phyloP scores from a whole-genome alignment of 352 stramenopile genomes.

The Phytophthora melonis region DNA sequence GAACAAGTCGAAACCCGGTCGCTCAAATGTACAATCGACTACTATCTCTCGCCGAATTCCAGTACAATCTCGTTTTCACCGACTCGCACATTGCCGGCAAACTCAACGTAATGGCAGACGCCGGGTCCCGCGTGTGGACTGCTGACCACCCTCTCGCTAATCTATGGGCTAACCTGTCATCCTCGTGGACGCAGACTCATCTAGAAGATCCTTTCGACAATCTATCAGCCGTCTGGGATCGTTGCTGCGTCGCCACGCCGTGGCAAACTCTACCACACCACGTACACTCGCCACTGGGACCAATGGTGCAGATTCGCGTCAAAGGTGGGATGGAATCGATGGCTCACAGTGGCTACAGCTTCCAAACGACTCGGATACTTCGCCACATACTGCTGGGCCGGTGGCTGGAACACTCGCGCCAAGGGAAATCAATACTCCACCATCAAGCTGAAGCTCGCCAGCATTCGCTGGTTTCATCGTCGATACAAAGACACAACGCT shows the following conservation, averaged over 20 bases:
- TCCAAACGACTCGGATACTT: neutral
- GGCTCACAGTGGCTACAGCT: constrained; percentile 3
- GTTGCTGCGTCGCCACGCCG: constrained; percentile 9
- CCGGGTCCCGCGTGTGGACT: constrained; percentile 23
- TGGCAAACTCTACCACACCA: constrained; percentile 24
- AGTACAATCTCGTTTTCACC: constrained; percentile 24
- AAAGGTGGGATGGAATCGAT: constrained; percentile 19
- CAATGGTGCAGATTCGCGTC: constrained; percentile 26
- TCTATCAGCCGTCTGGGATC: constrained; percentile 27
- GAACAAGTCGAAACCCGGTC: constrained; percentile 1
- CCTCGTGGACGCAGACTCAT: constrained; percentile 16
- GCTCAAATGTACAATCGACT: constrained; percentile 25
- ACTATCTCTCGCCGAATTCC: constrained; percentile 25
- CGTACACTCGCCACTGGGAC: constrained; percentile 13
- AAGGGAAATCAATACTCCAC: constrained; percentile 1
- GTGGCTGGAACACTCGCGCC: neutral
- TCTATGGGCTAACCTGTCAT: constrained; percentile 17
- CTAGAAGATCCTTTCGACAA: constrained; percentile 17
- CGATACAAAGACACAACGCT: neutral
- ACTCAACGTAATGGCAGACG: constrained; percentile 25
- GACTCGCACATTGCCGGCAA: constrained; percentile 27
- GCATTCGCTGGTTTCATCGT: constrained; percentile 9
- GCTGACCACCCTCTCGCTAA: neutral
- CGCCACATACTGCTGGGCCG: neutral
- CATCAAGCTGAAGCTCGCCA: constrained; percentile 2